Base-by-base conservation (phyloP, 495 filamentous ascomycete species). In the Penicillium canescens region DNA sequence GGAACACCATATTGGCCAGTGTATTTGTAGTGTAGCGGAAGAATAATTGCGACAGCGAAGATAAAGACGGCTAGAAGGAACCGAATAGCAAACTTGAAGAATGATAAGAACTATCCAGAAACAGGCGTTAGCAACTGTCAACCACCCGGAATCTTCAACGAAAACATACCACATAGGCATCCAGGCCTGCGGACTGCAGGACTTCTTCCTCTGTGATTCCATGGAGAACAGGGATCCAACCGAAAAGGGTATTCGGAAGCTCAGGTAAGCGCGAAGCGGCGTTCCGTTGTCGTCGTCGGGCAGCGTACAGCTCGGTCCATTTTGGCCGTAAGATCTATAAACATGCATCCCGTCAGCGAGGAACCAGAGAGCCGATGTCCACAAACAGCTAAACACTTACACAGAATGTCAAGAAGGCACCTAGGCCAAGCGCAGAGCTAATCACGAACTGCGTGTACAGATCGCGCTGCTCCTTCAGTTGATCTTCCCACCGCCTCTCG, bases 181-280 rank as follows among this genome's bases (percentile, higher is more conserved):
- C 95, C 41, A 99, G 77, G 0, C 95, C 95, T 11, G 92, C 92
- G 26, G 93, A 94, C 35, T 87, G 84, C 41, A 99, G 77, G 18
- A 98, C 84, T 68, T 98, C 86, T 62, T 96, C 82, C 40, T 98
- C 92, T 11, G 88, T 90, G 45, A 99, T 89, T 45, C 73, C 78
- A 77, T 93, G 94, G n/a, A 99, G 75, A 9, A 85, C 83, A 2
- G 90, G 86, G 31, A 98, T 94, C 95, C 95, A 99, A 63, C 92
- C 94, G 56, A 98, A 89, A 61, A 96, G 86, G 33, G 80, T 86
- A 62, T 91, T 83, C 41, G 95, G 92, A 6, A 99, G 84, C 39
- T 87, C 83, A 4, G 95, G 95, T 26, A 98, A 75, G 11, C 76
- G 73, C n/a, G 84, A 82, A n/a, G 87, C 84, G 21, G 83, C 82